Evolutionary conservation across 495 filamentous ascomycete species (phyloP).

Genomic region (Penicillium herquei): DNA sequence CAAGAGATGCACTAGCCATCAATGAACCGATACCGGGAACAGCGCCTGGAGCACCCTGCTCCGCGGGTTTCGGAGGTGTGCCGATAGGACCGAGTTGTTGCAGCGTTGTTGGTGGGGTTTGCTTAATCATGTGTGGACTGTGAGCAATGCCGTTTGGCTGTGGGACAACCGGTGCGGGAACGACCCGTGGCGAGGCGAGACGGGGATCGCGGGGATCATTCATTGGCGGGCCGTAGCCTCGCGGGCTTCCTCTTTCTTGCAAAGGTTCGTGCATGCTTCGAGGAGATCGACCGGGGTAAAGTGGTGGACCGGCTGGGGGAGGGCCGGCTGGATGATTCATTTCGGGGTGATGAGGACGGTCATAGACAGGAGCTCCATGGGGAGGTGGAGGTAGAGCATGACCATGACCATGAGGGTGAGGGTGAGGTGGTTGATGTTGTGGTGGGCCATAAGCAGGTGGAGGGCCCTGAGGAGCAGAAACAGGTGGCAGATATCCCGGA

Average conservation of each 20-base stretch:
- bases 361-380: slow-evolving; percentile 28
- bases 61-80: slow-evolving; percentile 22
- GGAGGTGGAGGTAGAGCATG: slow-evolving; percentile 29
- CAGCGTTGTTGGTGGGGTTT: slow-evolving; percentile 24
- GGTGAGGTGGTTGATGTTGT: slow-evolving; percentile 21
- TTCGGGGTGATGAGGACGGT: slow-evolving; percentile 36
- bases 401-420: slow-evolving; percentile 8
- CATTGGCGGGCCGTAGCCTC: slow-evolving; percentile 24
- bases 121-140: slow-evolving; percentile 35
- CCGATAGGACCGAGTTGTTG: slow-evolving; percentile 21
- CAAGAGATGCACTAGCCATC: slow-evolving; percentile 48
- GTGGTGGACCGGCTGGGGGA: slow-evolving; percentile 18
- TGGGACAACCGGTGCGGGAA: slow-evolving; percentile 24
- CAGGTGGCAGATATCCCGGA: slow-evolving; percentile 36
- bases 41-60: slow-evolving; percentile 30
- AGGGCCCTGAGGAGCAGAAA: slow-evolving; percentile 27
- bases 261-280: slow-evolving; percentile 28
- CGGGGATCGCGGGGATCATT: slow-evolving; percentile 36
- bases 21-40: slow-evolving; percentile 54
- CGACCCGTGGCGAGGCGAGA: slow-evolving; percentile 39
- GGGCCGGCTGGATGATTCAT: slow-evolving; percentile 24
- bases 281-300: slow-evolving; percentile 36
- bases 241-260: slow-evolving; percentile 31
- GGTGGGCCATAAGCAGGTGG: slow-evolving; percentile 27
- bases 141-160: slow-evolving; percentile 26